Evolutionary conservation across 1,284 basidiomycete genomes (phyloP).

Genomic region (Irpex sp.): DNA sequence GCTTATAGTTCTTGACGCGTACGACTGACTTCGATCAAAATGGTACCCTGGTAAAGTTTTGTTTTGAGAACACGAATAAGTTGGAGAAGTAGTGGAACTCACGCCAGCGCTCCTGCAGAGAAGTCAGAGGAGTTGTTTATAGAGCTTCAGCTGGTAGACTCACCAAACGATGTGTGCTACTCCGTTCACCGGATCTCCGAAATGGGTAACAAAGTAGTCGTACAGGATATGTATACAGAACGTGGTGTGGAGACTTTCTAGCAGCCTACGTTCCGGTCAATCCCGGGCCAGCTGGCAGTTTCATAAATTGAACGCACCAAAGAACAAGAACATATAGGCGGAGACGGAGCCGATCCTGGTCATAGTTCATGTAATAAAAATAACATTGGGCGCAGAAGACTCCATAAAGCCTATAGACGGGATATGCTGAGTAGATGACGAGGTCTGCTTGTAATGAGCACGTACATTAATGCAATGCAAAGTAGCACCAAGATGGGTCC

Average conservation of each 20-base stretch:
- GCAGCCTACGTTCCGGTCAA: background rate
- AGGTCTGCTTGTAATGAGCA: background rate
- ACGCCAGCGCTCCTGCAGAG: slow-evolving; percentile 6
- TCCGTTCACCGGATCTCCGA: background rate
- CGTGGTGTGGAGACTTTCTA: background rate
- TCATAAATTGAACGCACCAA: background rate
- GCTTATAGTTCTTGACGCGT: background rate
- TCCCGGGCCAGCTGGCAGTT: too few species aligned
- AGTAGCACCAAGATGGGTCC: slow-evolving; percentile 2
- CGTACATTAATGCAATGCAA: slow-evolving; percentile 4
- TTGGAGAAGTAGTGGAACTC: background rate
- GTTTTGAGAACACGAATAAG: background rate
- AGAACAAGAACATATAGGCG: background rate
- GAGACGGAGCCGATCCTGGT: background rate
- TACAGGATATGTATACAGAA: slow-evolving; percentile 2
- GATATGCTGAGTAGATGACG: background rate
- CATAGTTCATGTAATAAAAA: slow-evolving; percentile 1
- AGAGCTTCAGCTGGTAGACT: background rate
- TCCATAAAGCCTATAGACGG: background rate
- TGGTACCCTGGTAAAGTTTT: background rate
- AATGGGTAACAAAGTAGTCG: background rate
- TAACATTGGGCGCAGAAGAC: background rate
- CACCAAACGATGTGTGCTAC: background rate
- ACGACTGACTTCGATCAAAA: slow-evolving; percentile 1
- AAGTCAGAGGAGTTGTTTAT: background rate